Conservation (phyloP, 2,329 filamentous ascomycete genomes). For the Xylaria sp. region DNA sequence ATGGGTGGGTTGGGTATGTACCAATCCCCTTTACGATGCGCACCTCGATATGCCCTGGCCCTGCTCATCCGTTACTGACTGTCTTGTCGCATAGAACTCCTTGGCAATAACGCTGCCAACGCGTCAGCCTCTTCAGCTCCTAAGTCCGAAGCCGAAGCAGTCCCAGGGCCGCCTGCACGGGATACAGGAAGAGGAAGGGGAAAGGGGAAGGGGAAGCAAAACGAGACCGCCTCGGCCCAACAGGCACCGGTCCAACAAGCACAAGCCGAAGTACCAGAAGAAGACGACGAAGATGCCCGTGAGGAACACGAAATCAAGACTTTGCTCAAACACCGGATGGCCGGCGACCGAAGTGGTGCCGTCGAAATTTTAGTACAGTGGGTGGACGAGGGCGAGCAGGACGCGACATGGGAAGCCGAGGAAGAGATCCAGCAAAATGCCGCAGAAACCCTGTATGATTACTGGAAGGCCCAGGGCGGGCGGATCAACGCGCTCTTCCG, state of each 20-base stretch:
- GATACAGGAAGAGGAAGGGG: constrained; percentile 20
- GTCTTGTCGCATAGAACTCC: constrained; percentile 20
- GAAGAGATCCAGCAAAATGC: constrained; percentile 50
- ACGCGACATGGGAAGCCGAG: constrained; percentile 50
- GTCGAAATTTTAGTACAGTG: constrained; percentile 50
- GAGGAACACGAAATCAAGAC: constrained; percentile 44
- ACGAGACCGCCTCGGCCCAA: constrained; percentile 7
- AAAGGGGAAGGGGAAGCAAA: constrained; percentile 36
- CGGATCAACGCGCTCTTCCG: constrained; percentile 46
- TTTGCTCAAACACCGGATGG: constrained; percentile 45
- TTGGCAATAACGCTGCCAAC: constrained; percentile 10
- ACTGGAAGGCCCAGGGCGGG: constrained; percentile 49
- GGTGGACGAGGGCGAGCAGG: constrained; percentile 41
- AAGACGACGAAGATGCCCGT: constrained; percentile 37
- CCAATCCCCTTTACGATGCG: constrained; percentile 2
- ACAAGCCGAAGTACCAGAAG: constrained; percentile 17
- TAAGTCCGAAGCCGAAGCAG: constrained; percentile 17
- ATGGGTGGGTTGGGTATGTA: constrained; percentile 45
- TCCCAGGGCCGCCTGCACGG: constrained; percentile 11
- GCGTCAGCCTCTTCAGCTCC: constrained; percentile 11
- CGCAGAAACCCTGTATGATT: constrained; percentile 47
- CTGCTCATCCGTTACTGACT: constrained; percentile 7
- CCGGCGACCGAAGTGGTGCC: constrained; percentile 35
- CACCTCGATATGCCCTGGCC: neutral
- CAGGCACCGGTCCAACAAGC: neutral